phyloP scores from a whole-genome alignment of 2,329 filamentous ascomycete genomes.

The Ustilaginoidea virens region DNA sequence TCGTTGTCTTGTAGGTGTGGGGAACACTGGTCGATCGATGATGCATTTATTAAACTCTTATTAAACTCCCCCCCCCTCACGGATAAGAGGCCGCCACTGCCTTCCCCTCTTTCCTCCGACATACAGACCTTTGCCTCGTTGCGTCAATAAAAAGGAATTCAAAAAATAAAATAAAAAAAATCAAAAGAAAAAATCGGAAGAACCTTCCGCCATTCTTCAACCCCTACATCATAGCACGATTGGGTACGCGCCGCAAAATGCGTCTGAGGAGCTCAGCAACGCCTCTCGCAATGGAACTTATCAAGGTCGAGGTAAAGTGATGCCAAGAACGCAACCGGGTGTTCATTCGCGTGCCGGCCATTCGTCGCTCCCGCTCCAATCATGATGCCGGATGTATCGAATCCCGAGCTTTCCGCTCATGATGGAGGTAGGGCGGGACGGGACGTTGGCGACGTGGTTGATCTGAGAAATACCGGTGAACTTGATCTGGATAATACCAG shows the following conservation, averaged over 20 bases:
- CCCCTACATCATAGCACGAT: neutral
- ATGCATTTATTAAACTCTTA: too few species aligned
- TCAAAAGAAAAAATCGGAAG: too few species aligned
- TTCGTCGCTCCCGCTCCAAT: constrained; percentile 1
- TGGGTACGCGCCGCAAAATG: constrained; percentile 7
- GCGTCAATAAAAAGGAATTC: too few species aligned
- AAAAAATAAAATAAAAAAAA: too few species aligned
- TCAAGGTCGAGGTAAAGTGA: constrained; percentile 30
- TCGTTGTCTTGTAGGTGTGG: too few species aligned
- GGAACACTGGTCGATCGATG: too few species aligned
- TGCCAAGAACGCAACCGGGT: constrained; percentile 29
- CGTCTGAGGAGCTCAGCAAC: constrained; percentile 10
- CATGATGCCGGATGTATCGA: neutral
- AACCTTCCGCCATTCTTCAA: too few species aligned
- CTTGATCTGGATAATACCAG: constrained; percentile 82
- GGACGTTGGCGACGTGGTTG: constrained; percentile 12
- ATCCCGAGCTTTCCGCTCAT: neutral
- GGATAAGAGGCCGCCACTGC: too few species aligned
- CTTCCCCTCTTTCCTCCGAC: too few species aligned
- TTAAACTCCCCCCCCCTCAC: too few species aligned
- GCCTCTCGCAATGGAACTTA: constrained; percentile 18
- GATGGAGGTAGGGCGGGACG: too few species aligned
- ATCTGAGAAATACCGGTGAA: constrained; percentile 70
- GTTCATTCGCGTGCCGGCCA: constrained; percentile 15
- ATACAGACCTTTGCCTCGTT: too few species aligned